Percentiles rank a stretch among this genome's conserved stretches.
Conservation (phyloP, 495 filamentous ascomycete genomes). For the Tuber indicum region DNA sequence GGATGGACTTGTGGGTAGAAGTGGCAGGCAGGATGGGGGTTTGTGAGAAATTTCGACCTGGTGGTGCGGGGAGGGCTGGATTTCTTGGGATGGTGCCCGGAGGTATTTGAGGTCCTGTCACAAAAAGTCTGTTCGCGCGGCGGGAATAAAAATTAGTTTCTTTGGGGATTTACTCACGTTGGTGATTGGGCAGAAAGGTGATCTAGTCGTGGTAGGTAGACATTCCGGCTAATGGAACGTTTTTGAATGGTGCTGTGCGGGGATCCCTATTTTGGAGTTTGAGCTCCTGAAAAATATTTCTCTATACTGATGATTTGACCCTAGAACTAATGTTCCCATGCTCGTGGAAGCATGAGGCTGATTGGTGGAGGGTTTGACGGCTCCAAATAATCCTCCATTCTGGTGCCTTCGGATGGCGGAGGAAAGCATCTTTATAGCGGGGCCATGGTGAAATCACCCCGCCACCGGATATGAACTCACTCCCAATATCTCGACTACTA, state of each 20-base stretch:
- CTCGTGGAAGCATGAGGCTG: not conserved
- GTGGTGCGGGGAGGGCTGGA: not conserved
- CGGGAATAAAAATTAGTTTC: not conserved
- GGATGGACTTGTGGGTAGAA: not conserved
- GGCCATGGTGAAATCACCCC: not conserved
- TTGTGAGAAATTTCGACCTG: slow-evolving; percentile 1
- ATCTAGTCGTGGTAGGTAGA: not conserved
- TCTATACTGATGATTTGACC: not conserved
- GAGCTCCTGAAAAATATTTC: not conserved
- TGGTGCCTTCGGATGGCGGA: not conserved
- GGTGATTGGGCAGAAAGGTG: not conserved
- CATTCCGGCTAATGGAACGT: not conserved
- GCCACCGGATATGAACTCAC: not conserved
- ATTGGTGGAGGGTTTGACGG: not conserved
- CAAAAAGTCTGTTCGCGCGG: not conserved
- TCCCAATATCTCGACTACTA: not conserved
- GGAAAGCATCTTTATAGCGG: not conserved
- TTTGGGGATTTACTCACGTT: not conserved
- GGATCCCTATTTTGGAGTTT: not conserved
- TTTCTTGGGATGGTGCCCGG: not conserved
- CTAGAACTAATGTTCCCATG: not conserved
- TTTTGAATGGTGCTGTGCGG: not conserved
- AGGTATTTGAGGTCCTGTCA: not conserved
- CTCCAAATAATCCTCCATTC: not conserved
- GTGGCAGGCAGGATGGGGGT: not conserved